A percentile compares a stretch with the other conserved stretches of the same genome.
Conservation (phyloP, 192 early-diverging fungal genomes). For the Geranomyces michiganensis region DNA sequence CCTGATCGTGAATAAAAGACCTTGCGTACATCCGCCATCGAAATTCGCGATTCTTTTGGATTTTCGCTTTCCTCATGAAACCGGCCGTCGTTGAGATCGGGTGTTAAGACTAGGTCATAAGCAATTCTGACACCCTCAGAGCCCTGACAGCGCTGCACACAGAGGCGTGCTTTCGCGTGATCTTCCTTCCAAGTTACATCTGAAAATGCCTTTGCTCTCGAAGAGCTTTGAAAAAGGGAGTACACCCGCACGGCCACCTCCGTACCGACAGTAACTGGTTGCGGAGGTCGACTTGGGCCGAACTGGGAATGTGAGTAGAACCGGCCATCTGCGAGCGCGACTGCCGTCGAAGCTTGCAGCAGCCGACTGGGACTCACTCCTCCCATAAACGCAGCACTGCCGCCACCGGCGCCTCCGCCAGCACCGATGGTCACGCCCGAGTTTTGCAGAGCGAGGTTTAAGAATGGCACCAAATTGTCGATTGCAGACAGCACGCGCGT, state of each 20-base stretch:
- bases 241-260: constrained; percentile 63
- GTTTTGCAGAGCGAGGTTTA: constrained; percentile 56
- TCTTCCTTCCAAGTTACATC: constrained; percentile 88
- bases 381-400: constrained; percentile 36
- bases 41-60: constrained; percentile 42
- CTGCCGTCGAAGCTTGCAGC: constrained; percentile 57
- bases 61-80: constrained; percentile 69
- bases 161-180: constrained; percentile 48
- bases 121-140: constrained; percentile 13
- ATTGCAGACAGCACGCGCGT: constrained; percentile 44
- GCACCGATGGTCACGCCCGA: constrained; percentile 53
- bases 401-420: too few relatives aligned
- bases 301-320: constrained; percentile 29
- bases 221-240: constrained; percentile 68
- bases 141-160: constrained; percentile 33
- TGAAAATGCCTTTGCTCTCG: constrained; percentile 55
- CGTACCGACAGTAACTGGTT: constrained; percentile 23
- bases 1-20: constrained; percentile 78
- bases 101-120: constrained; percentile 62
- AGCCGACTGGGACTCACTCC: constrained; percentile 59
- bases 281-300: constrained; percentile 23
- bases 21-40: constrained; percentile 38
- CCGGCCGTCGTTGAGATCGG: constrained; percentile 75
- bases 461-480: constrained; percentile 55
- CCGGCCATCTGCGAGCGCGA: constrained; percentile 28